phyloP scores from a whole-genome alignment of 2,329 filamentous ascomycete species.

The Clonostachys sp. region DNA sequence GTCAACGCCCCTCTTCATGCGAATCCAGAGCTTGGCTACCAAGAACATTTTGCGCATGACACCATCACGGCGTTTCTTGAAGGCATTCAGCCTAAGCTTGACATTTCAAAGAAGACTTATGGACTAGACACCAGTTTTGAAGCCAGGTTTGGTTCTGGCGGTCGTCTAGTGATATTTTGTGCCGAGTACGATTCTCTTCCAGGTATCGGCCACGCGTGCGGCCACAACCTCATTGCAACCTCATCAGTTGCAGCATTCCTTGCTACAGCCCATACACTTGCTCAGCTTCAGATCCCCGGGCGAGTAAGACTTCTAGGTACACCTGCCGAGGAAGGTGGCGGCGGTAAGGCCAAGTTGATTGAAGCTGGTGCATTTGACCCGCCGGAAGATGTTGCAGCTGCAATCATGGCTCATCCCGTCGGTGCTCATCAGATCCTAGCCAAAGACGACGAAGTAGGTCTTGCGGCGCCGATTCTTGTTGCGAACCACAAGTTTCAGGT shows the following conservation, averaged over 20 bases:
- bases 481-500: constrained; percentile 18
- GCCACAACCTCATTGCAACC: constrained; percentile 37
- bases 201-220: constrained; percentile 37
- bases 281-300: constrained; percentile 16
- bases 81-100: background rate
- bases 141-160: constrained; percentile 16
- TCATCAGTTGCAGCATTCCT: constrained; percentile 31
- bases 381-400: constrained; percentile 9
- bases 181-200: constrained; percentile 40
- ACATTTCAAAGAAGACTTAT: constrained; percentile 8
- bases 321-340: constrained; percentile 35
- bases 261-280: constrained; percentile 22
- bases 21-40: constrained; percentile 18
- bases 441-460: background rate
- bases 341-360: constrained; percentile 24
- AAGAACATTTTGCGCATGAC: constrained; percentile 19
- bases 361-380: constrained; percentile 13
- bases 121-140: constrained; percentile 26
- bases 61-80: constrained; percentile 11
- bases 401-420: constrained; percentile 18
- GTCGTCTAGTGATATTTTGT: constrained; percentile 22
- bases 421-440: constrained; percentile 3
- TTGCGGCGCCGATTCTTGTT: constrained; percentile 15
- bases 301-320: constrained; percentile 32
- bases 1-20: too few species aligned